Evolutionary conservation across 306 rosid genomes (phyloP).

Genomic region (Medicago lupulina): DNA sequence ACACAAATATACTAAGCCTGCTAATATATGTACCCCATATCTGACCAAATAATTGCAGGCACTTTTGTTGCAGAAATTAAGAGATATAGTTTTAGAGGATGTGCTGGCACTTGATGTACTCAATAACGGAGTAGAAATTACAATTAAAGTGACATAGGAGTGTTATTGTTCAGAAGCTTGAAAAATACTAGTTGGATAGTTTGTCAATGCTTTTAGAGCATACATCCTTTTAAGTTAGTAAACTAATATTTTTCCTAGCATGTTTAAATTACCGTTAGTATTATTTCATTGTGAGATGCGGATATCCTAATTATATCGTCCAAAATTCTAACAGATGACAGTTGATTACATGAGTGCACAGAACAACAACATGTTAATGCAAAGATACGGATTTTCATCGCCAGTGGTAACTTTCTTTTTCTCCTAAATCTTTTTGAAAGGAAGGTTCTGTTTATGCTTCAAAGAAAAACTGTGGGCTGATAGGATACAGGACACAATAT

Average conservation of each 20-base stretch:
- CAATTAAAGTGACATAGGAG: background rate
- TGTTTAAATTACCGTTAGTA: slow-evolving; percentile 1
- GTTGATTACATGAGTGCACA: slow-evolving; percentile 72
- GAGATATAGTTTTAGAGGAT: no score
- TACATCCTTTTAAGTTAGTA: slow-evolving; percentile 17
- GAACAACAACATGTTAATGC: slow-evolving; percentile 70
- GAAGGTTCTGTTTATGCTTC: slow-evolving; percentile 9
- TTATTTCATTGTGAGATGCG: slow-evolving; percentile 33
- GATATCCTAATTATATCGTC: slow-evolving; percentile 48
- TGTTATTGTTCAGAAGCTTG: slow-evolving; percentile 27
- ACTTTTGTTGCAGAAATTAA: no score
- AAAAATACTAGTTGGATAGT: slow-evolving; percentile 1
- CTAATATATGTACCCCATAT: no score
- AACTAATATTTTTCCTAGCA: slow-evolving; percentile 10
- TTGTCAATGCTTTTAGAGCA: slow-evolving; percentile 4
- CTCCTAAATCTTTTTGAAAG: slow-evolving; percentile 14
- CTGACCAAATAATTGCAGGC: no score
- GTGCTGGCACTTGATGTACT: no score
- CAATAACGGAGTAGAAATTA: no score
- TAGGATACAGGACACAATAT: background rate
- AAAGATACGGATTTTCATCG: slow-evolving; percentile 93
- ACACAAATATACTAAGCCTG: no score
- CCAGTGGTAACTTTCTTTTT: slow-evolving; percentile 67
- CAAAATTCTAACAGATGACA: slow-evolving; percentile 74
- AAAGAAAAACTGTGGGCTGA: slow-evolving; percentile 14